These are phyloP conservation scores for Furcasterigmium sp. DNA, from an alignment of 2,329 filamentous ascomycete genomes.

Conservation along the genomic window DNA sequence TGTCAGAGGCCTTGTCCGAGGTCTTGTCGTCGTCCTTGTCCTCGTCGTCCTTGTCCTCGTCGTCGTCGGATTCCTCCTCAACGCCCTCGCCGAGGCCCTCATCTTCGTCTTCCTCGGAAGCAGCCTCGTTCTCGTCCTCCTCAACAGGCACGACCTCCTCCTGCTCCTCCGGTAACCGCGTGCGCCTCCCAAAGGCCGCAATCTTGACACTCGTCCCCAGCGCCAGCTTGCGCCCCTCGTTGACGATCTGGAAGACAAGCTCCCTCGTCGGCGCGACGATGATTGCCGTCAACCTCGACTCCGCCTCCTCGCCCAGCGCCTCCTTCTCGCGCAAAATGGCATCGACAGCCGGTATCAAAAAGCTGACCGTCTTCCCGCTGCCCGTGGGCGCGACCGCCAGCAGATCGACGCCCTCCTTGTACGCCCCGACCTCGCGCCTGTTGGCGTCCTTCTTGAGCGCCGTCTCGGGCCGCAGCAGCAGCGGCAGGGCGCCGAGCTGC, in stretches of 20 bases:
- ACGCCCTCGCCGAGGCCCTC: constrained; percentile 8
- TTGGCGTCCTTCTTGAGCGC: constrained; percentile 36
- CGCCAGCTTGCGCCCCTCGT: constrained; percentile 79
- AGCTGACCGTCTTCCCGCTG: constrained; percentile 93
- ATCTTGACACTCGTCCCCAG: constrained; percentile 72
- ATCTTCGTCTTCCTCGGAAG: constrained; percentile 29
- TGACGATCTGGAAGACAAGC: constrained; percentile 72
- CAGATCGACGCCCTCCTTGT: constrained; percentile 57
- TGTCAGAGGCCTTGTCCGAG: constrained; percentile 21
- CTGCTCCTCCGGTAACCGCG: constrained; percentile 55
- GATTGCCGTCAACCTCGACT: constrained; percentile 56
- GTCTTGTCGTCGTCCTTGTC: constrained; percentile 28
- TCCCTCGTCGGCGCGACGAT: constrained; percentile 76
- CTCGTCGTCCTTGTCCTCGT: constrained; percentile 19
- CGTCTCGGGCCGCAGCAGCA: constrained; percentile 59
- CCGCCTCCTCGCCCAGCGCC: constrained; percentile 27
- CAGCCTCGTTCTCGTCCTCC: constrained; percentile 20
- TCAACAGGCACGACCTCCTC: constrained; percentile 23
- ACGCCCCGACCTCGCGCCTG: constrained; percentile 23
- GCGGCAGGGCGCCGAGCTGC: constrained; percentile 78
- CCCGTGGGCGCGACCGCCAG: constrained; percentile 89
- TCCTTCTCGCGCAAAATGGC: constrained; percentile 57
- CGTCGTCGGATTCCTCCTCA: constrained; percentile 17
- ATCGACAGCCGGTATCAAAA: constrained; percentile 82
- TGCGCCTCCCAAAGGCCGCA: constrained; percentile 79